Conservation (phyloP, 2,329 filamentous ascomycete genomes). For the Alternaria brassicicola region DNA sequence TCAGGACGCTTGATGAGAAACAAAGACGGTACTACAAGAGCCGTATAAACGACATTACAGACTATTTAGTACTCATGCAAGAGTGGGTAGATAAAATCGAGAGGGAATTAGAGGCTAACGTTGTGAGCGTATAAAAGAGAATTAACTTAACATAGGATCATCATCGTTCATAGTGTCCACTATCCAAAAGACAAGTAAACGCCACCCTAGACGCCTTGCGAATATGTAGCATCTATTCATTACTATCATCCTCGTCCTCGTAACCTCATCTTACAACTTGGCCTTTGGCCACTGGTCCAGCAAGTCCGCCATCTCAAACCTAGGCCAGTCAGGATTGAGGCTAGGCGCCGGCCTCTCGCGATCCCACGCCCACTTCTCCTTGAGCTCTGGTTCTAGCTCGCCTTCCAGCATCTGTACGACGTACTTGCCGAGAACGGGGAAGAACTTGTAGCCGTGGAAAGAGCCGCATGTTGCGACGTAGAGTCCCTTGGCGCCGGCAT, state of each 20-base stretch:
- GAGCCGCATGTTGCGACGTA: conserved; percentile 66
- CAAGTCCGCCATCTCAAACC: conserved; percentile 63
- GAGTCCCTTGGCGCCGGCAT: conserved; percentile 55
- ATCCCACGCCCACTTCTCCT: conserved; percentile 68
- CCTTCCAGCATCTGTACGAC: conserved; percentile 59
- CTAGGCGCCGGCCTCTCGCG: conserved; percentile 60
- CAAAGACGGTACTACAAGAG: neutral
- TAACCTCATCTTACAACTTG: conserved; percentile 28
- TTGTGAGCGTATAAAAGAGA: neutral
- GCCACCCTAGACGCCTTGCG: conserved; percentile 9
- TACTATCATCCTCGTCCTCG: neutral
- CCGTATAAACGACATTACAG: neutral
- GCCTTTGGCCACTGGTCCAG: conserved; percentile 43
- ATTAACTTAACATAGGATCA: neutral
- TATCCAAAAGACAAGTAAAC: neutral
- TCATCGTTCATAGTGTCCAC: neutral
- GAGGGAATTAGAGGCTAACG: neutral
- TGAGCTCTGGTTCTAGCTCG: conserved; percentile 53
- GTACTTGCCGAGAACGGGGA: conserved; percentile 63
- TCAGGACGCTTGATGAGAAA: neutral
- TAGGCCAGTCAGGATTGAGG: conserved; percentile 63
- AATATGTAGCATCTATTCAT: conserved; percentile 8
- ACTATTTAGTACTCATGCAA: neutral
- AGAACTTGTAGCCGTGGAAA: conserved; percentile 67
- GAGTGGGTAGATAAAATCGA: neutral